Percentiles rank a stretch among this genome's conserved stretches.
Conservation (phyloP, 495 filamentous ascomycete genomes). For the Haplographium delicatum region DNA sequence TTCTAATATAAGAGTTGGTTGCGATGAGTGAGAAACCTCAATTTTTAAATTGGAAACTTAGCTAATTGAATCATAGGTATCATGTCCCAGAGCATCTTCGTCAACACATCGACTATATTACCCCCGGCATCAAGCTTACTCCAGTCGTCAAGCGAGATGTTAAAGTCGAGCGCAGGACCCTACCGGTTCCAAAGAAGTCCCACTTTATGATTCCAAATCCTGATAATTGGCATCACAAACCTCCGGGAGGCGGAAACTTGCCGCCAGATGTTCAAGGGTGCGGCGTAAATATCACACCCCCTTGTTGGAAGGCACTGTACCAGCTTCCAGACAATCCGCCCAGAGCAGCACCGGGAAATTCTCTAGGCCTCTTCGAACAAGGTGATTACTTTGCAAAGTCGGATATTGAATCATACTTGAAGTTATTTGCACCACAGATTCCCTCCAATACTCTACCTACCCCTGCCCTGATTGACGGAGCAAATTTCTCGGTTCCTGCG, state of each 20-base stretch:
- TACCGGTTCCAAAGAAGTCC: not conserved
- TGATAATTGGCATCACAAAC: not conserved
- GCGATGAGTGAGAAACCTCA: constrained; percentile 9
- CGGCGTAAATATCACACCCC: constrained; percentile 25
- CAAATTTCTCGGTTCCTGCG: constrained; percentile 4
- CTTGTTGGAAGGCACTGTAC: constrained; percentile 28
- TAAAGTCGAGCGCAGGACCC: constrained; percentile 6
- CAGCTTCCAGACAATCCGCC: constrained; percentile 4
- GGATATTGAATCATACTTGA: constrained; percentile 8
- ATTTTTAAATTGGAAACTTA: not conserved
- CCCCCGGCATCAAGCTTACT: constrained; percentile 14
- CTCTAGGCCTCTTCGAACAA: constrained; percentile 22
- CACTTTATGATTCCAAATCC: constrained; percentile 1
- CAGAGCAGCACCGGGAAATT: constrained; percentile 23
- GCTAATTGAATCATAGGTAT: constrained; percentile 8
- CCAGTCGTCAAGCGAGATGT: constrained; percentile 8
- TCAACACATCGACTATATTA: constrained; percentile 16
- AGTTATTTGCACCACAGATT: constrained; percentile 28
- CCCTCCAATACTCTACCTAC: constrained; percentile 36
- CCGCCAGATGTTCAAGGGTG: constrained; percentile 16
- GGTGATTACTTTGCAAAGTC: constrained; percentile 9
- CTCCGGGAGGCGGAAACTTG: constrained; percentile 3
- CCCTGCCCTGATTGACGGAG: constrained; percentile 42
- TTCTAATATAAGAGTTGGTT: constrained; percentile 10
- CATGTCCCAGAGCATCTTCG: constrained; percentile 14